A percentile compares a stretch with the other conserved stretches of the same genome.
phyloP scores from a whole-genome alignment of 2,329 filamentous ascomycete genomes.

The Aspergillus brasiliensis region DNA sequence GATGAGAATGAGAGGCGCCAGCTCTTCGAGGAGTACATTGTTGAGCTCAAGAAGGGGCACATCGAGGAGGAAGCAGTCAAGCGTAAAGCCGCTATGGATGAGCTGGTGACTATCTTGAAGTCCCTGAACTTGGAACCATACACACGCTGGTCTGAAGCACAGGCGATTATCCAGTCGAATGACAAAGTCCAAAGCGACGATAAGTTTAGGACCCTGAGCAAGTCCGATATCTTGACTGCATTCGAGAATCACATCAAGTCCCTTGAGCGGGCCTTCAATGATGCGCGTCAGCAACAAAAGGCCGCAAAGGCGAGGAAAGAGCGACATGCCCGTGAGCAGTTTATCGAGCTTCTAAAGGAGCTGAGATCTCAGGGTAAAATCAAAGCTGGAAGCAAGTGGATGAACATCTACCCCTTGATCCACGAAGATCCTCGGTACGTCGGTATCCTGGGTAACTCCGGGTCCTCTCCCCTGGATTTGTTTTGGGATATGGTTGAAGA shows the following conservation, averaged over 20 bases:
- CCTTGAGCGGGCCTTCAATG: slow-evolving; percentile 88
- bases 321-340: slow-evolving; percentile 82
- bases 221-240: slow-evolving; percentile 85
- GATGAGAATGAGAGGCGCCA: slow-evolving; percentile 84
- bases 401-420: slow-evolving; percentile 72
- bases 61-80: slow-evolving; percentile 71
- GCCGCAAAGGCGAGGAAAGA: slow-evolving; percentile 77
- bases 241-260: slow-evolving; percentile 96
- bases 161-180: slow-evolving; percentile 76
- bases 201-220: slow-evolving; percentile 82
- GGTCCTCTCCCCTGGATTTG: slow-evolving; percentile 83
- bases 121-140: slow-evolving; percentile 86
- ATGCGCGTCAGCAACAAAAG: slow-evolving; percentile 85
- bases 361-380: slow-evolving; percentile 76
- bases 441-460: slow-evolving; percentile 78
- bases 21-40: slow-evolving; percentile 90
- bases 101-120: slow-evolving; percentile 75
- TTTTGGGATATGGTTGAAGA: slow-evolving; percentile 97
- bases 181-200: slow-evolving; percentile 76
- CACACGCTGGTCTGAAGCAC: slow-evolving; percentile 90
- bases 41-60: slow-evolving; percentile 78
- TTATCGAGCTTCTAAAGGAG: slow-evolving; percentile 72
- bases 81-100: slow-evolving; percentile 80
- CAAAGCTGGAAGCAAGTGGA: slow-evolving; percentile 90
- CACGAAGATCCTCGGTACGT: slow-evolving; percentile 80